These are phyloP conservation scores for Clitocybe nebularis DNA, from an alignment of 1,284 basidiomycete genomes.

Conservation along the genomic window DNA sequence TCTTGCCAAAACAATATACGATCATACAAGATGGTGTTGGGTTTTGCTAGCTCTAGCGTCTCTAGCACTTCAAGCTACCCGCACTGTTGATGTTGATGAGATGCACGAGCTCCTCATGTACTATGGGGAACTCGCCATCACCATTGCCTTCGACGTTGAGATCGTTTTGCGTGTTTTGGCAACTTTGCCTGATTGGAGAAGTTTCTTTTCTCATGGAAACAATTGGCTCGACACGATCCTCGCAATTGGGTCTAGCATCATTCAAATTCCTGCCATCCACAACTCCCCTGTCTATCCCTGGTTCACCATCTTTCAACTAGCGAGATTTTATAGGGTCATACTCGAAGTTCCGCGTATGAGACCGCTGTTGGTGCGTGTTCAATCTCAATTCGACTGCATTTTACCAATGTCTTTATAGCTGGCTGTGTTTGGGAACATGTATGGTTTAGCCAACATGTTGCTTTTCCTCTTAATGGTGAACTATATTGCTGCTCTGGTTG, in stretches of 20 bases:
- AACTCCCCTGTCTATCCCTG: slow-evolving; percentile 74
- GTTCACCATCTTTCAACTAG: slow-evolving; percentile 89
- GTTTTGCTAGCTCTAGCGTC: slow-evolving; percentile 72
- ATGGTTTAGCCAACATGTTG: slow-evolving; percentile 91
- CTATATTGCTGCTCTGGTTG: slow-evolving; percentile 81
- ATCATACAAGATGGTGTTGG: slow-evolving; percentile 73
- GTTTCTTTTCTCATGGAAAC: slow-evolving; percentile 65
- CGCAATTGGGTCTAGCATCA: slow-evolving; percentile 76
- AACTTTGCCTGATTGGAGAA: slow-evolving; percentile 79
- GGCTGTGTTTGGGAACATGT: slow-evolving; percentile 90
- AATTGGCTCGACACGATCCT: slow-evolving; percentile 84
- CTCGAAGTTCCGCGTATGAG: slow-evolving; percentile 85
- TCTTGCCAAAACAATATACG: slow-evolving; percentile 50
- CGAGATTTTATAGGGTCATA: slow-evolving; percentile 93
- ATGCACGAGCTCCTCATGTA: slow-evolving; percentile 49
- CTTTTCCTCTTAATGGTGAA: slow-evolving; percentile 90
- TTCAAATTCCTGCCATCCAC: slow-evolving; percentile 82
- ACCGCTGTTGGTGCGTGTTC: slow-evolving; percentile 59
- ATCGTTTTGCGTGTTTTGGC: slow-evolving; percentile 76
- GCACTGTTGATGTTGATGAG: slow-evolving; percentile 52
- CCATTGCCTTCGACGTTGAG: slow-evolving; percentile 85
- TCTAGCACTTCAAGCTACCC: slow-evolving; percentile 77
- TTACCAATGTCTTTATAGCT: slow-evolving; percentile 40
- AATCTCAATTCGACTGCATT: slow-evolving; percentile 2
- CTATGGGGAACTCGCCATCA: slow-evolving; percentile 76